Conservation (phyloP, 140 eudicot genomes). For the Erigeron philadelphicus region DNA sequence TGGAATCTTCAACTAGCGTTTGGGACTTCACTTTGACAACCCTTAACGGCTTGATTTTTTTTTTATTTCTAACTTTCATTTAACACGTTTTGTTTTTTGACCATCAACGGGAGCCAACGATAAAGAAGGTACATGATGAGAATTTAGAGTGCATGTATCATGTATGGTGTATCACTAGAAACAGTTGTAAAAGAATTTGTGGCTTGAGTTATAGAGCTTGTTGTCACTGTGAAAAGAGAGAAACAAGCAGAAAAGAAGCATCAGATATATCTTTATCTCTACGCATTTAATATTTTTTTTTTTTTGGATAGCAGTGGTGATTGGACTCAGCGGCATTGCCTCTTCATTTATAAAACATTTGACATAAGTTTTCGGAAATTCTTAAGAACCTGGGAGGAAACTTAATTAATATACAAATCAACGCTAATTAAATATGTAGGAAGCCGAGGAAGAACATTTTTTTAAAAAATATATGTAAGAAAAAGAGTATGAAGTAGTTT, state of each 20-base stretch:
- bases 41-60: neutral
- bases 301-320: too few relatives aligned
- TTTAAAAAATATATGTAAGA: too few relatives aligned
- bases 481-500: too few relatives aligned
- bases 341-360: neutral
- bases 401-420: too few relatives aligned
- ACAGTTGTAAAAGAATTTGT: conserved; percentile 55
- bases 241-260: conserved; percentile 37
- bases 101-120: conserved; percentile 37
- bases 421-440: too few relatives aligned
- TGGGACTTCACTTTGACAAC: conserved; percentile 37
- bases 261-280: conserved; percentile 19
- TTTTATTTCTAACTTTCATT: conserved; percentile 1
- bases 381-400: too few relatives aligned
- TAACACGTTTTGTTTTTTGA: neutral
- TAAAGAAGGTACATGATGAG: conserved; percentile 54
- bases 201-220: conserved; percentile 84
- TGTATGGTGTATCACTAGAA: conserved; percentile 42
- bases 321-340: too few relatives aligned
- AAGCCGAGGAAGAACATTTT: too few relatives aligned
- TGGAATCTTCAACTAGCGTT: conserved; percentile 7
- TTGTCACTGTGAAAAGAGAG: conserved; percentile 51
- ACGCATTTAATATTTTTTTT: too few relatives aligned
- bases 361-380: too few relatives aligned
- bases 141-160: conserved; percentile 39